phyloP scores from a whole-genome alignment of 495 filamentous ascomycete species.

The Daldinia grandis region DNA sequence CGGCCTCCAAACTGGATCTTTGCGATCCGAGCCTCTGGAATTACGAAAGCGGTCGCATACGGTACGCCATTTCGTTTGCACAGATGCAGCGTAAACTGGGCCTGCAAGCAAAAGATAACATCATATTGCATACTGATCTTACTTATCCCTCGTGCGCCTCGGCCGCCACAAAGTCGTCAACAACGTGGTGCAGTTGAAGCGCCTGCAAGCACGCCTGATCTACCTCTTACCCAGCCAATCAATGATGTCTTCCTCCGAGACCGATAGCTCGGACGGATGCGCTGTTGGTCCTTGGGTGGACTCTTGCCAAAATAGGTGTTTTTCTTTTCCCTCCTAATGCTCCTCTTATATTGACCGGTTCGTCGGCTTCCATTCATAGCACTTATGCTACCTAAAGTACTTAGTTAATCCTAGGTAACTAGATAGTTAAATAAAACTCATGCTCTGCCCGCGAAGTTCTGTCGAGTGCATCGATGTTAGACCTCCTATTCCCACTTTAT shows the following conservation, averaged over 20 bases:
- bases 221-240: conserved; percentile 40
- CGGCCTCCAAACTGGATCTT: conserved; percentile 24
- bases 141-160: conserved; percentile 27
- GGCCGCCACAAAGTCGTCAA: conserved; percentile 29
- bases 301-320: conserved; percentile 12
- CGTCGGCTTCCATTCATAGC: conserved; percentile 24
- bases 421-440: conserved; percentile 25
- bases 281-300: conserved; percentile 40
- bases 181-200: conserved; percentile 39
- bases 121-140: conserved; percentile 41
- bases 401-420: not conserved
- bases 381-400: not conserved
- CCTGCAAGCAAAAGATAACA: conserved; percentile 30
- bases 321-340: conserved; percentile 12
- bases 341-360: conserved; percentile 27
- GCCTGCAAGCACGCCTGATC: conserved; percentile 47
- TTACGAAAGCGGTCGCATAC: conserved; percentile 29
- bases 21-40: conserved; percentile 27
- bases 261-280: conserved; percentile 33
- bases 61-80: conserved; percentile 26
- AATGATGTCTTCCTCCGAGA: conserved; percentile 21
- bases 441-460: conserved; percentile 13
- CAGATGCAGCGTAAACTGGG: conserved; percentile 30
- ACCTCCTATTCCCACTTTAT: conserved; percentile 40
- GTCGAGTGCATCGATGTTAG: conserved; percentile 19